Conservation (phyloP, 306 rosid species). For the Cicer bijugum region DNA sequence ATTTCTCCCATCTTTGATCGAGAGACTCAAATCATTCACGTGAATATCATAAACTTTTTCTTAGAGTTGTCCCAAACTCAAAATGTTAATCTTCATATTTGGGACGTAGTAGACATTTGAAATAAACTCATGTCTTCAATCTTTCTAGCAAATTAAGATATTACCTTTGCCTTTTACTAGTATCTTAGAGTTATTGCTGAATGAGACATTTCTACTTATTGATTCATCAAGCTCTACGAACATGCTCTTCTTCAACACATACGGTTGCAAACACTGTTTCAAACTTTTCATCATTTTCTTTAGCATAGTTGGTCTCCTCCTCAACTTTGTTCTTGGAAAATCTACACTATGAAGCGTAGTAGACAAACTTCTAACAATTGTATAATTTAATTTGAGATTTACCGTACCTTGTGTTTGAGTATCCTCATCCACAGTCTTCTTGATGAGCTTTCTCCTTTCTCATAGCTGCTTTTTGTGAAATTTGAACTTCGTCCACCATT, state of each 20-base stretch:
- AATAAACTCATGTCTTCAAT: not conserved
- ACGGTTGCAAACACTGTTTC: not conserved
- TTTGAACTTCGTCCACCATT: not conserved
- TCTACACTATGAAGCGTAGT: not conserved
- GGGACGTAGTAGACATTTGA: not conserved
- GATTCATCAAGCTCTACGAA: no score
- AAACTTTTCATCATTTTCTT: not conserved
- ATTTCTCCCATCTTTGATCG: not conserved
- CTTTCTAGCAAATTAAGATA: not conserved
- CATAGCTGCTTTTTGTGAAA: not conserved
- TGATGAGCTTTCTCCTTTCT: not conserved
- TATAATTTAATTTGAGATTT: not conserved
- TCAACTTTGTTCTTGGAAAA: no score
- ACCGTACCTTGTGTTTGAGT: not conserved
- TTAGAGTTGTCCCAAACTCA: not conserved
- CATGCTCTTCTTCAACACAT: no score
- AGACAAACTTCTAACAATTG: not conserved
- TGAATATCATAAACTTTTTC: not conserved
- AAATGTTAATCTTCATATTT: no score
- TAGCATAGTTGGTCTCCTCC: not conserved
- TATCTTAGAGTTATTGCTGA: no score
- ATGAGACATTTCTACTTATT: no score
- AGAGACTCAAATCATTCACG: not conserved
- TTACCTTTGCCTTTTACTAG: not conserved
- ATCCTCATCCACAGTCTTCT: not conserved